A percentile compares a stretch with the other conserved stretches of the same genome.
These are phyloP conservation scores for Acephala macrosclerotiorum DNA, from an alignment of 2,329 filamentous ascomycete species.

Conservation along the genomic window DNA sequence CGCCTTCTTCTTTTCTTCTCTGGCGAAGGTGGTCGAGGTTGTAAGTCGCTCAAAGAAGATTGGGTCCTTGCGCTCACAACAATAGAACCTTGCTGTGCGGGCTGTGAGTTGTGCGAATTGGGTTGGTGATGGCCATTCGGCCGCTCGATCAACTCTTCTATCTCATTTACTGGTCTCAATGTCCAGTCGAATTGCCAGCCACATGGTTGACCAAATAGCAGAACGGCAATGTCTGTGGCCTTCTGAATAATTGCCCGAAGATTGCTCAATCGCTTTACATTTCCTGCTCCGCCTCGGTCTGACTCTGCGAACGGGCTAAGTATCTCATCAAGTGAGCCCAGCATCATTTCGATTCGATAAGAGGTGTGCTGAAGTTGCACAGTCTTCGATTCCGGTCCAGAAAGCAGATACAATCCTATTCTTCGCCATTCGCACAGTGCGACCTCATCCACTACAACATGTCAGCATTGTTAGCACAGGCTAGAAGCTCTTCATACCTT, in stretches of 20 bases:
- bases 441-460: background rate
- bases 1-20: slow-evolving; percentile 1
- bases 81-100: background rate
- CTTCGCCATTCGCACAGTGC: slow-evolving; percentile 8
- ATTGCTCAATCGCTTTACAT: background rate
- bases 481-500: background rate
- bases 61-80: background rate
- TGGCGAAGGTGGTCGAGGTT: background rate
- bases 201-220: slow-evolving; percentile 6
- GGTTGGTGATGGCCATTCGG: background rate
- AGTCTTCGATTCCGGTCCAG: background rate
- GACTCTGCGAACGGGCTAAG: background rate
- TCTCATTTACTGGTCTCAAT: background rate
- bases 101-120: background rate
- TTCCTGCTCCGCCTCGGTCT: background rate
- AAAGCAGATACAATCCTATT: background rate
- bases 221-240: background rate
- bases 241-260: background rate
- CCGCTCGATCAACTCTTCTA: background rate
- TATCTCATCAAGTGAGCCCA: slow-evolving; percentile 6
- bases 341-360: background rate
- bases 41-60: background rate
- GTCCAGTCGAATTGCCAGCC: slow-evolving; percentile 2
- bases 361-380: background rate
- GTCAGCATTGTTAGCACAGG: background rate